A percentile compares a stretch with the other conserved stretches of the same genome.
Conservation (phyloP, 108 stramenopile genomes). For the Fragilariopsis cylindrus region DNA sequence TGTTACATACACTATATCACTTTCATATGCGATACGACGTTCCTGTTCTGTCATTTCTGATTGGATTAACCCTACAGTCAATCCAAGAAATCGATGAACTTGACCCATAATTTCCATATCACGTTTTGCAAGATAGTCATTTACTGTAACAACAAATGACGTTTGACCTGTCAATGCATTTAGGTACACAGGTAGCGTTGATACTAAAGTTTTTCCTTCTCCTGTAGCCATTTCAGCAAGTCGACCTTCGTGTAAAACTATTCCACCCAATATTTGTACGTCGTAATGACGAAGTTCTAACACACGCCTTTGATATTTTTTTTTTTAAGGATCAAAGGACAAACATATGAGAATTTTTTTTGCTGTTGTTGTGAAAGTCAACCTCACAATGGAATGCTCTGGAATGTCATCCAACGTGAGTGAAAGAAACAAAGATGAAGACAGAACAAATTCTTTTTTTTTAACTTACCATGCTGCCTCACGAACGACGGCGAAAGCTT, state of each 20-base stretch:
- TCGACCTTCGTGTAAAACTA: slow-evolving; percentile 89
- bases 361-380: no score
- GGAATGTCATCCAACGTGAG: no score
- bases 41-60: slow-evolving; percentile 81
- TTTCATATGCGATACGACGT: slow-evolving; percentile 81
- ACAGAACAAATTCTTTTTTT: background rate
- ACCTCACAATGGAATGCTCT: no score
- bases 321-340: background rate
- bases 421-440: no score
- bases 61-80: slow-evolving; percentile 94
- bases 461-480: slow-evolving; percentile 88
- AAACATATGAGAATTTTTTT: background rate
- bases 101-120: slow-evolving; percentile 97
- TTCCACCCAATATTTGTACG: slow-evolving; percentile 91
- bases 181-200: slow-evolving; percentile 85
- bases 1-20: slow-evolving; percentile 94
- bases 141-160: slow-evolving; percentile 90
- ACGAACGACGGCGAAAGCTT: slow-evolving; percentile 95
- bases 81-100: slow-evolving; percentile 89
- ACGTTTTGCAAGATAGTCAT: slow-evolving; percentile 94
- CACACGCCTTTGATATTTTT: slow-evolving; percentile 56
- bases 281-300: slow-evolving; percentile 93
- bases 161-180: slow-evolving; percentile 79
- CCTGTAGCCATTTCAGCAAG: slow-evolving; percentile 97
- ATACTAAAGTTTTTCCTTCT: slow-evolving; percentile 95